Base-by-base conservation (phyloP, 208 protist genomes). In the Wallacemonas collosoma region DNA sequence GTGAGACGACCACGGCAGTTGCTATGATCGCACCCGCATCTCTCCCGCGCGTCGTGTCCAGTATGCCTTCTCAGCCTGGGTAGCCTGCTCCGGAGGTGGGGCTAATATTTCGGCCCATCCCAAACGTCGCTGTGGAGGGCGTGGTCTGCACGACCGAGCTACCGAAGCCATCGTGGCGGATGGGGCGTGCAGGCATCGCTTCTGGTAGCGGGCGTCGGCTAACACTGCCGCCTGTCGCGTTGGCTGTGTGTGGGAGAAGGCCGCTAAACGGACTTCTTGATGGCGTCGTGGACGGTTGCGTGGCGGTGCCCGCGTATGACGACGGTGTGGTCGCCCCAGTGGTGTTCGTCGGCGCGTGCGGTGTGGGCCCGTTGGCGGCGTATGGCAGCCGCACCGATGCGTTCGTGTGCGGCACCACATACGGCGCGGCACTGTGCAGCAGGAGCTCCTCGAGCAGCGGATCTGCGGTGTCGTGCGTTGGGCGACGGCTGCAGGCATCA, bases 401-500 rank as follows among this genome's bases (percentile, higher is more conserved):
- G 60, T 65, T 65, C 41, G 60, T 41, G 60, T 65, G 60, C 43
- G 60, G 60, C 1, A 39, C 60, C 3, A 50, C 60, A 17, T 65
- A 65, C 60, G 60, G 43, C 38, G 43, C 8, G 2, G 41, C 60
- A 8, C 12, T 50, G 8, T 44, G 5, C 5, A 50, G 41, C n/a
- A 35, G 8, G 5, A 41, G 5, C 41, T 53, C 60, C 7, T 65
- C 45, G 39, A 65, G 38, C 3, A 38, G n/a, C 17, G 43, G 43
- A 26, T 53, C 60, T 9, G 40, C 50, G 41, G 11, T 26, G 6
- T 65, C 60, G 14, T 50, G 8, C 40, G 6, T 39, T 4, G 41
- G 12, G 15, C 60, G 60, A 3, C 60, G 38, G 43, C 60, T 41
- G 9, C 60, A 47, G 3, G 60, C 12, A 4, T 5, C 60, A 0